Evolutionary conservation across 2,329 filamentous ascomycete species (phyloP).

Genomic region (Atkinsonella texensis): DNA sequence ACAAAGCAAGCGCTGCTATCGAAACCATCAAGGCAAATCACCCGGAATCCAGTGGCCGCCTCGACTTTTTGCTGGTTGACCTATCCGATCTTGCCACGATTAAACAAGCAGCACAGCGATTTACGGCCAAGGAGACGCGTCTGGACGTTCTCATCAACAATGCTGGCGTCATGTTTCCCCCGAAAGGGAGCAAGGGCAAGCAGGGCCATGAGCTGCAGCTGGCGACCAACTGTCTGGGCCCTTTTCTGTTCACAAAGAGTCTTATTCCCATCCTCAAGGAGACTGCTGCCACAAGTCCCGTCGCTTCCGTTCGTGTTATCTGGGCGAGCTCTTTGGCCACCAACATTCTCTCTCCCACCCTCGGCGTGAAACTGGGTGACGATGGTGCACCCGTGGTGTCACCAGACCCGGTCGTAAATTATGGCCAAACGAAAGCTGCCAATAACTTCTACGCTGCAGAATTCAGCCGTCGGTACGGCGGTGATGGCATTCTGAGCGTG

Average conservation of each 20-base stretch:
- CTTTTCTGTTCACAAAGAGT: constrained; percentile 5
- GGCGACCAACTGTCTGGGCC: constrained; percentile 1
- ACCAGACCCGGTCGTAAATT: neutral
- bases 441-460: constrained; percentile 21
- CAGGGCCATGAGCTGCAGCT: constrained; percentile 30
- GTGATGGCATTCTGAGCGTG: constrained; percentile 19
- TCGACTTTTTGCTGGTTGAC: constrained; percentile 35
- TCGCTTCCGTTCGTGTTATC: constrained; percentile 5
- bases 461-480: constrained; percentile 15
- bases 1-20: constrained; percentile 35
- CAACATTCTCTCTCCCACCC: neutral
- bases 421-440: constrained; percentile 18
- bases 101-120: constrained; percentile 18
- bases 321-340: constrained; percentile 4
- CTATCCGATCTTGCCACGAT: constrained; percentile 26
- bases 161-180: constrained; percentile 30
- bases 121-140: constrained; percentile 17
- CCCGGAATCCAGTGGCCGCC: constrained; percentile 24
- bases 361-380: constrained; percentile 11
- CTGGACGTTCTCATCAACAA: constrained; percentile 34
- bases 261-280: constrained; percentile 2
- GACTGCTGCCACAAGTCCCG: constrained; percentile 2
- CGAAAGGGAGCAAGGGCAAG: constrained; percentile 26
- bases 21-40: constrained; percentile 24
- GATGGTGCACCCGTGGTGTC: neutral